phyloP scores from a whole-genome alignment of 805 yeast genomes.

The Candida caryicola region DNA sequence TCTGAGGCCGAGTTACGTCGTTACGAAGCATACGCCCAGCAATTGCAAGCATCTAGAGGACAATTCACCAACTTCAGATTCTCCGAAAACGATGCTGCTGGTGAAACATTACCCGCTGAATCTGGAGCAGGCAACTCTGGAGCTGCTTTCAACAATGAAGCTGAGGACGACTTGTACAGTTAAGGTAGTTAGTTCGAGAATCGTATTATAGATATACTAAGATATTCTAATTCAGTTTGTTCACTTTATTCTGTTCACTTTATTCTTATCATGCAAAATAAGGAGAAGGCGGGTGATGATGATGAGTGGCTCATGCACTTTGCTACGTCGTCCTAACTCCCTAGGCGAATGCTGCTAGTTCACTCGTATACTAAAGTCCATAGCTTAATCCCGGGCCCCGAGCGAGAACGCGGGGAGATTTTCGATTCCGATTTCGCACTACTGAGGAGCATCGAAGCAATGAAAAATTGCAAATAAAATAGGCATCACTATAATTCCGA shows the following conservation, averaged over 20 bases:
- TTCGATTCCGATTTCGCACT: not conserved
- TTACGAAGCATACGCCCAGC: slow-evolving; percentile 97
- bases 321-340: too few species aligned
- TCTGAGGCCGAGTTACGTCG: slow-evolving; percentile 97
- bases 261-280: too few species aligned
- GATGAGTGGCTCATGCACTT: too few species aligned
- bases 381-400: not conserved
- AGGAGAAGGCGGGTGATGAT: too few species aligned
- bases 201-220: not conserved
- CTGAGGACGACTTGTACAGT: slow-evolving; percentile 32
- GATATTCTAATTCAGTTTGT: not conserved
- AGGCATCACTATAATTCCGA: too few species aligned
- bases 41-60: slow-evolving; percentile 93
- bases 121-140: slow-evolving; percentile 23
- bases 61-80: slow-evolving; percentile 89
- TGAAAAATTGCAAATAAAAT: too few species aligned
- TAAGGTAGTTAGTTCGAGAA: slow-evolving; percentile 7
- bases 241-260: not conserved
- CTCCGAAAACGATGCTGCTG: slow-evolving; percentile 42
- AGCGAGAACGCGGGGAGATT: not conserved
- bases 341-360: too few species aligned
- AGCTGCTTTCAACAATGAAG: slow-evolving; percentile 48
- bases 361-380: too few species aligned
- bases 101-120: slow-evolving; percentile 5
- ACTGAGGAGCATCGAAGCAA: not conserved